A percentile compares a stretch with the other conserved stretches of the same genome.
phyloP scores from a whole-genome alignment of 805 yeast species.

The Debaryomyces hansenii region DNA sequence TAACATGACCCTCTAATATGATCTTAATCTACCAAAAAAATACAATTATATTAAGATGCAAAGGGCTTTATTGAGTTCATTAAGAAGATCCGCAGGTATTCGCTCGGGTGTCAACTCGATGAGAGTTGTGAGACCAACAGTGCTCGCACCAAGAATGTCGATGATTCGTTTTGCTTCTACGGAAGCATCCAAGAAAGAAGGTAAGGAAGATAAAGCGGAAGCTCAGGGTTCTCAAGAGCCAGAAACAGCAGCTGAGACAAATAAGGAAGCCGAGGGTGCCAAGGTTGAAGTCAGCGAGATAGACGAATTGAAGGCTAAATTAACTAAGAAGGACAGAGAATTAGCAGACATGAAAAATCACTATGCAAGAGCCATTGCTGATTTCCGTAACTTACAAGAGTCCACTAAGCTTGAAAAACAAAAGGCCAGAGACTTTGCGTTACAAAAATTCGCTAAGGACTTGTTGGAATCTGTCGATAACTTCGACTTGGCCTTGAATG shows the following conservation, averaged over 20 bases:
- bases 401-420: constrained; percentile 84
- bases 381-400: constrained; percentile 89
- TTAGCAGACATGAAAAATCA: constrained; percentile 80
- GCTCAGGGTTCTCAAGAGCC: constrained; percentile 4
- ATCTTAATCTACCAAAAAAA: neutral
- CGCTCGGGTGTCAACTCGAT: constrained; percentile 12
- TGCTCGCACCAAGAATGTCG: constrained; percentile 10
- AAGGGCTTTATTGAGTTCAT: constrained; percentile 22
- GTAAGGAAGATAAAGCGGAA: constrained; percentile 5
- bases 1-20: neutral
- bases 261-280: constrained; percentile 10
- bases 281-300: constrained; percentile 16
- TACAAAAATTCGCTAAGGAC: constrained; percentile 90
- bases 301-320: constrained; percentile 49
- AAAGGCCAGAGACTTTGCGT: constrained; percentile 85
- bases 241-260: constrained; percentile 9
- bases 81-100: constrained; percentile 16
- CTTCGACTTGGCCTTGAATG: constrained; percentile 79
- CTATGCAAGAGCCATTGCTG: constrained; percentile 82
- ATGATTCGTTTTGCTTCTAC: constrained; percentile 17
- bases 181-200: constrained; percentile 11
- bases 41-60: constrained; percentile 17
- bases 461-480: constrained; percentile 87
- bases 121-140: constrained; percentile 13
- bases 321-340: constrained; percentile 66